A percentile compares a stretch with the other conserved stretches of the same genome.
These are phyloP conservation scores for Cucurbita argyrosperma DNA, from an alignment of 306 rosid species.

Conservation along the genomic window DNA sequence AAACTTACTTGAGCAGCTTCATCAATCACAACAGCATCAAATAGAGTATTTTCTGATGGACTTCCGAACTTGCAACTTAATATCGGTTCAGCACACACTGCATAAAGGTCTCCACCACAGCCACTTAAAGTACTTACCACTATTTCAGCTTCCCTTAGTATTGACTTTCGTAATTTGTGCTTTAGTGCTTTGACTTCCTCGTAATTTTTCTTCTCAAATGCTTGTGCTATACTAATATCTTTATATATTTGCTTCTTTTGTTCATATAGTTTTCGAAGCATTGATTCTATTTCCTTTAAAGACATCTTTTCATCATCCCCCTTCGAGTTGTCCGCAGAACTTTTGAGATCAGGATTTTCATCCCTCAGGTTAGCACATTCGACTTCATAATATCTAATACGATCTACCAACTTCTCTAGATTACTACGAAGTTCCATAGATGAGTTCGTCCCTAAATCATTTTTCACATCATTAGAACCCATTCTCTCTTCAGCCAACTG, in stretches of 20 bases:
- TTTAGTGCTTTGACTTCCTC: slow-evolving; percentile 61
- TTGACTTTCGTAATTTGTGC: slow-evolving; percentile 69
- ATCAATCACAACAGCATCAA: slow-evolving; percentile 83
- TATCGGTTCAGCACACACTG: slow-evolving; percentile 75
- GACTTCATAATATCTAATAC: slow-evolving; percentile 65
- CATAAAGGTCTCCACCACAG: slow-evolving; percentile 81
- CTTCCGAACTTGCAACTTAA: slow-evolving; percentile 55
- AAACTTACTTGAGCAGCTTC: slow-evolving; percentile 90
- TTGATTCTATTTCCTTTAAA: slow-evolving; percentile 40
- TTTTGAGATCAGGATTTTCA: slow-evolving; percentile 34
- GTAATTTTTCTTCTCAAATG: slow-evolving; percentile 62
- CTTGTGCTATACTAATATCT: slow-evolving; percentile 62
- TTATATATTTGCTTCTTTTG: slow-evolving; percentile 74
- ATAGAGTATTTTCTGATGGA: slow-evolving; percentile 70
- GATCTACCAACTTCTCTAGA: slow-evolving; percentile 68
- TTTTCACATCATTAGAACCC: slow-evolving; percentile 36
- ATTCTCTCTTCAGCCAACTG: slow-evolving; percentile 64
- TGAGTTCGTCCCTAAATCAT: slow-evolving; percentile 34
- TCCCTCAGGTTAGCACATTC: slow-evolving; percentile 63
- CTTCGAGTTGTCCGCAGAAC: slow-evolving; percentile 16
- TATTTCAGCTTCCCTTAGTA: slow-evolving; percentile 79
- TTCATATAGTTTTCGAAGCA: slow-evolving; percentile 64
- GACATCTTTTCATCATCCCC: slow-evolving; percentile 44
- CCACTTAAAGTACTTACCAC: slow-evolving; percentile 92
- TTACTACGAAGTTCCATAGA: slow-evolving; percentile 45